These are phyloP conservation scores for Digitaria exilis DNA, from an alignment of 202 grass and related monocot genomes.

Conservation along the genomic window DNA sequence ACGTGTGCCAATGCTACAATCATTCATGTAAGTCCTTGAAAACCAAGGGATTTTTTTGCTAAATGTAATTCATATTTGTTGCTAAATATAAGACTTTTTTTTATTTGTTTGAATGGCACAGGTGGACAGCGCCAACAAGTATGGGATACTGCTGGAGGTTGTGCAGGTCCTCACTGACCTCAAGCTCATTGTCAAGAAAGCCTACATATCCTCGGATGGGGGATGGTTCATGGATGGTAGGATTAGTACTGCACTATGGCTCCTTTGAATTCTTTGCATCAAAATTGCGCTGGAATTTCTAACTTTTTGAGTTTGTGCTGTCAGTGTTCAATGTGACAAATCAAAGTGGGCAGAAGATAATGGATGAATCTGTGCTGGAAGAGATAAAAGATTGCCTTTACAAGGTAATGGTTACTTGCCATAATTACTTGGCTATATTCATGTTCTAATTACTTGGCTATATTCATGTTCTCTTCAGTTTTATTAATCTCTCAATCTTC, in stretches of 20 bases:
- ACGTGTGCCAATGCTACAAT: constrained; percentile 78
- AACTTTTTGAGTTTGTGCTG: constrained; percentile 21
- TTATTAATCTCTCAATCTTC: constrained; percentile 31
- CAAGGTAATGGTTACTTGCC: constrained; percentile 46
- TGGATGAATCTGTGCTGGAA: constrained; percentile 45
- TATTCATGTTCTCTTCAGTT: no score
- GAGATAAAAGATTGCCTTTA: constrained; percentile 60
- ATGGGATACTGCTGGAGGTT: constrained; percentile 89
- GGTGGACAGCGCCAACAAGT: constrained; percentile 93
- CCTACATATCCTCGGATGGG: constrained; percentile 93
- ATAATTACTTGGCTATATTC: constrained; percentile 10
- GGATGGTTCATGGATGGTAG: constrained; percentile 97
- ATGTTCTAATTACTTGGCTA: no score
- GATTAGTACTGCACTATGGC: neutral
- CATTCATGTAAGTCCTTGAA: constrained; percentile 54
- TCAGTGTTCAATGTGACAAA: constrained; percentile 91
- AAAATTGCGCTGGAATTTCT: neutral
- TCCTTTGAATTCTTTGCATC: constrained; percentile 10
- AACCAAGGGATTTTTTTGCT: neutral
- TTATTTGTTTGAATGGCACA: constrained; percentile 37
- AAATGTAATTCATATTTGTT: neutral
- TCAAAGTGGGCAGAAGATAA: constrained; percentile 72
- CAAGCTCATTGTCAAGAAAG: constrained; percentile 82
- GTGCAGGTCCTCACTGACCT: constrained; percentile 88
- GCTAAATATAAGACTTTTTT: neutral